Percentiles rank a stretch among this genome's conserved stretches.
Evolutionary conservation across 202 grass and related monocot species (phyloP).

Genomic region (Zoysia matrella): DNA sequence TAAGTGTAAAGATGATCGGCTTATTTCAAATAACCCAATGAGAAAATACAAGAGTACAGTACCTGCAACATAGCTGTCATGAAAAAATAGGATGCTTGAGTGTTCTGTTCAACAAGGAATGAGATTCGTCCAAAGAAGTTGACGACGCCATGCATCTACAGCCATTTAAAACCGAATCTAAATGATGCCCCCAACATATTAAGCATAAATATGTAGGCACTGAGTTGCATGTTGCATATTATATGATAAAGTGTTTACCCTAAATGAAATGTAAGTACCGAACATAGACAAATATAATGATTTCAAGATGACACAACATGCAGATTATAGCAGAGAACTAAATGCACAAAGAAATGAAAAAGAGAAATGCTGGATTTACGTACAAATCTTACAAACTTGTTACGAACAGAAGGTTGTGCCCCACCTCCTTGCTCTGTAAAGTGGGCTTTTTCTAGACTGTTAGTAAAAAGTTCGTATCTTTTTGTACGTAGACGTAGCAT

Average conservation of each 20-base stretch:
- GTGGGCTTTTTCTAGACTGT: too few relatives aligned
- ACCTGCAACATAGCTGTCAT: conserved; percentile 95
- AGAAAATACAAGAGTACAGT: neutral
- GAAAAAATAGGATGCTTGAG: conserved; percentile 95
- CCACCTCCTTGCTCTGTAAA: too few relatives aligned
- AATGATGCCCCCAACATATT: neutral
- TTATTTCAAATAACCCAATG: neutral
- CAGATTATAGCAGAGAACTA: neutral
- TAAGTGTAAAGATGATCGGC: neutral
- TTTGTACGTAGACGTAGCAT: too few relatives aligned
- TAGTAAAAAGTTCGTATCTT: too few relatives aligned
- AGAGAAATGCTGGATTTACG: too few relatives aligned
- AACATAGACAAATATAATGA: neutral
- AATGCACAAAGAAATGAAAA: neutral
- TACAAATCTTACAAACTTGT: too few relatives aligned
- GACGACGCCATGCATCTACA: conserved; percentile 90
- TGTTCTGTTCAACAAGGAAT: conserved; percentile 90
- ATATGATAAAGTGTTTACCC: neutral
- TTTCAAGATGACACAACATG: conserved; percentile 8
- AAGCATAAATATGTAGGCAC: neutral
- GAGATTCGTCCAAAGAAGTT: conserved; percentile 91
- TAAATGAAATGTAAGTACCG: neutral
- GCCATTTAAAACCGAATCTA: conserved; percentile 15
- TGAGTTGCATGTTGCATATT: conserved; percentile 20
- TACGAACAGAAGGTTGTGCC: too few relatives aligned